phyloP scores from a whole-genome alignment of 345 rosid species.

The Conringia planisiliqua region DNA sequence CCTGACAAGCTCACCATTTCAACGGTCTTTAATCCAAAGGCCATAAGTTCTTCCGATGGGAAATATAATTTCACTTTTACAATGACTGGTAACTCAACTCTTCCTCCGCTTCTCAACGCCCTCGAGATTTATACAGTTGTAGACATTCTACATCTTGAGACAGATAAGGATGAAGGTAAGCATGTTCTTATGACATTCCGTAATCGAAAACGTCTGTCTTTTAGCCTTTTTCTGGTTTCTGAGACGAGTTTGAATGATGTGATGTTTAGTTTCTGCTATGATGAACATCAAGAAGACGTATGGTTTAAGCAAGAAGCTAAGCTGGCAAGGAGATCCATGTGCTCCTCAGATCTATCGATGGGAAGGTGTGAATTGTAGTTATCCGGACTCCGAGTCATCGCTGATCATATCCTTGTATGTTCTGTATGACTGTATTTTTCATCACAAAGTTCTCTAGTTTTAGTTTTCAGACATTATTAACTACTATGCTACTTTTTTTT shows the following conservation, averaged over 20 bases:
- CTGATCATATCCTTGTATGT: conserved; percentile 49
- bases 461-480: background rate
- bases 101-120: conserved; percentile 40
- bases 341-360: conserved; percentile 26
- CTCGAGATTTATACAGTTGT: conserved; percentile 32
- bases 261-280: conserved; percentile 33
- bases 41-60: background rate
- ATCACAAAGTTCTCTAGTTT: background rate
- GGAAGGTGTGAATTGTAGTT: conserved; percentile 45
- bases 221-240: background rate
- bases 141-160: conserved; percentile 9
- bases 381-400: conserved; percentile 5
- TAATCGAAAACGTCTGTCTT: background rate
- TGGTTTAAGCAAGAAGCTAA: conserved; percentile 20
- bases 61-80: background rate
- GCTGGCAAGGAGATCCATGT: conserved; percentile 61
- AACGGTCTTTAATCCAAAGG: background rate
- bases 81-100: conserved; percentile 29
- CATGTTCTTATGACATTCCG: background rate
- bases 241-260: background rate
- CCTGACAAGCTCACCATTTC: conserved; percentile 14
- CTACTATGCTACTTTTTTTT: background rate
- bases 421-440: conserved; percentile 6
- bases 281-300: conserved; percentile 40
- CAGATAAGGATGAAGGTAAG: conserved; percentile 31